Base-by-base conservation (phyloP, 2,329 filamentous ascomycete species). In the Fusarium lateritium region DNA sequence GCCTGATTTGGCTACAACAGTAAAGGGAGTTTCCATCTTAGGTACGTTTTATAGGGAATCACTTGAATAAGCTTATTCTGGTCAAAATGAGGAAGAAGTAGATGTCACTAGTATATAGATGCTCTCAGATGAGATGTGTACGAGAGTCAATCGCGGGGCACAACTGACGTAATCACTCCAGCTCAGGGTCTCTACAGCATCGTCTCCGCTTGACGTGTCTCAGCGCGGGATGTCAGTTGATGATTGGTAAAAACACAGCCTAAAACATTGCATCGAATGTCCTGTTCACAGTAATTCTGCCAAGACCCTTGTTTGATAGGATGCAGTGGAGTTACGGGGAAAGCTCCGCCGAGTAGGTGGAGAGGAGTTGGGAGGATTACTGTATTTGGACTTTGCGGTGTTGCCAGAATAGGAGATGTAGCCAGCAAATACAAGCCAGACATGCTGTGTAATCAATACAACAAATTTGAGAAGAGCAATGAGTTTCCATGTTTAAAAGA, bases 1-100 rank as follows among this genome's bases (percentile, higher is more conserved):
- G 33, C 83, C 84, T 0, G 91, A 84, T 0, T 79, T 74, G 19
- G 89, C 86, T 53, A 81, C 83, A 71, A 92, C 83, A 17, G 79
- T 82, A 76, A 75, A 75, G 4, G 61, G 61, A 38, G 58, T 39
- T 3, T 67, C 52, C 70, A 74, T 71, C 7, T 26, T 51, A 19
- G 38, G 7, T 8, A n/a, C 11, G 31, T 28, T n/a, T n/a, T 14
- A 14, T 9, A 19, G 13, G 28, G 8, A 14, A 5, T 22, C 11
- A 34, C 11, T 36, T 3, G 8, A 7, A 39, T 7, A 31, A 13
- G 10, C 13, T 9, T 51, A 9, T 28, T 53, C 2, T 46, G 28
- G 9, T 31, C 4, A 31, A 13, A 31, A 31, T 5, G 13, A 49
- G 21, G 42, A 13, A 46, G 9, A 39, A 26, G 22, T 24, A 3